Conservation (phyloP, 257 asterid species). For the Jaltomata sinuosa region DNA sequence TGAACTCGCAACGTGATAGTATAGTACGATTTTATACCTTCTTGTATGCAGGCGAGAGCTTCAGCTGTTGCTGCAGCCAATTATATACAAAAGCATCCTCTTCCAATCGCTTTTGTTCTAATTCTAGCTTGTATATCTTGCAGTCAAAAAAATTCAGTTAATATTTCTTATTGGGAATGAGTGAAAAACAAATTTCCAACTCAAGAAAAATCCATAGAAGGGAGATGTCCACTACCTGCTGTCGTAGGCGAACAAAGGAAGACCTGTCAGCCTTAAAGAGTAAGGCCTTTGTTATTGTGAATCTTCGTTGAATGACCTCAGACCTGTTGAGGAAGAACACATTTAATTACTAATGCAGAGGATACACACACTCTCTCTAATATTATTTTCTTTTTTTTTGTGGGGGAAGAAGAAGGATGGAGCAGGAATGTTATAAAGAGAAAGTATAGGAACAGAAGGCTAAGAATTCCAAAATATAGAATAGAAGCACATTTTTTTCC, state of each 20-base stretch:
- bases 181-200: neutral
- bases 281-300: slow-evolving; percentile 65
- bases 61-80: slow-evolving; percentile 83
- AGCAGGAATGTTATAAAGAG: neutral
- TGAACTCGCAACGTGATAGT: neutral
- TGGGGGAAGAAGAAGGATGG: neutral
- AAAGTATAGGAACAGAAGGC: neutral
- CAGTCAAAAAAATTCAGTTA: neutral
- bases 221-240: slow-evolving; percentile 44
- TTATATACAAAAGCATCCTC: slow-evolving; percentile 77
- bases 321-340: slow-evolving; percentile 35
- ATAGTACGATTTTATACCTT: slow-evolving; percentile 32
- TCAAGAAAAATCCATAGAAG: neutral
- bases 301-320: slow-evolving; percentile 53
- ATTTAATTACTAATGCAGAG: neutral
- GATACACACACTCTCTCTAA: neutral
- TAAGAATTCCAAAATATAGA: neutral
- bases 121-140: slow-evolving; percentile 51
- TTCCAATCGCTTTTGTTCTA: slow-evolving; percentile 76
- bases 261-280: slow-evolving; percentile 70
- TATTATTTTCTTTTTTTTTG: neutral
- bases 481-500: neutral
- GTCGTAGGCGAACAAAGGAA: slow-evolving; percentile 56
- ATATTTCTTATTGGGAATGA: neutral
- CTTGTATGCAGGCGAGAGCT: slow-evolving; percentile 68